Evolutionary conservation across 148 eudicot genomes (phyloP).

Genomic region (Silene latifolia): DNA sequence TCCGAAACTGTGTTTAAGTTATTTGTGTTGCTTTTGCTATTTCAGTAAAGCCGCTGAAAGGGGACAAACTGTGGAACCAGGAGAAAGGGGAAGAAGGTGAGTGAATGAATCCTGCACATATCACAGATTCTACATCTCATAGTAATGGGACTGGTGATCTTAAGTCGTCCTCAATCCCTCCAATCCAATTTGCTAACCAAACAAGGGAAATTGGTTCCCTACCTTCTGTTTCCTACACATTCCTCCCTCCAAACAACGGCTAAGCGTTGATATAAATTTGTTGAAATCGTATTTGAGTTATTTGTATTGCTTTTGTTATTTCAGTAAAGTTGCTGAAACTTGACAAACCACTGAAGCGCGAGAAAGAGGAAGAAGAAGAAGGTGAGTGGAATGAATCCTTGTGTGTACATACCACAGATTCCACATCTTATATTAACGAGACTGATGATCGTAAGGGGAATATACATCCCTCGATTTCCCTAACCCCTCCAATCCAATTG

Average conservation of each 20-base stretch:
- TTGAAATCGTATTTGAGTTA: neutral
- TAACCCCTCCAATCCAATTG: neutral
- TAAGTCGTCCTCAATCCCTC: neutral
- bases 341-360: constrained; percentile 3
- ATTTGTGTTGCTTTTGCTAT: neutral
- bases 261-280: neutral
- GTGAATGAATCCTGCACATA: neutral
- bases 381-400: constrained; percentile 8
- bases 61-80: no score
- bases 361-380: constrained; percentile 13
- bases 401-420: neutral
- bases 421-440: neutral
- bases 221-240: neutral
- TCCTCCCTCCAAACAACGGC: neutral
- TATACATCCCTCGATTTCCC: neutral
- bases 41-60: neutral
- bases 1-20: neutral
- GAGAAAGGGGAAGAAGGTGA: no score
- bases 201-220: neutral
- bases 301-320: neutral
- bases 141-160: neutral
- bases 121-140: neutral
- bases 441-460: neutral
- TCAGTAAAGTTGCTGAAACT: neutral
- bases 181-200: neutral